Evolutionary conservation across 73 alveolate species (phyloP), one percentile per base, ranked within the genome.

Genomic region (Durusdinium trenchii): DNA sequence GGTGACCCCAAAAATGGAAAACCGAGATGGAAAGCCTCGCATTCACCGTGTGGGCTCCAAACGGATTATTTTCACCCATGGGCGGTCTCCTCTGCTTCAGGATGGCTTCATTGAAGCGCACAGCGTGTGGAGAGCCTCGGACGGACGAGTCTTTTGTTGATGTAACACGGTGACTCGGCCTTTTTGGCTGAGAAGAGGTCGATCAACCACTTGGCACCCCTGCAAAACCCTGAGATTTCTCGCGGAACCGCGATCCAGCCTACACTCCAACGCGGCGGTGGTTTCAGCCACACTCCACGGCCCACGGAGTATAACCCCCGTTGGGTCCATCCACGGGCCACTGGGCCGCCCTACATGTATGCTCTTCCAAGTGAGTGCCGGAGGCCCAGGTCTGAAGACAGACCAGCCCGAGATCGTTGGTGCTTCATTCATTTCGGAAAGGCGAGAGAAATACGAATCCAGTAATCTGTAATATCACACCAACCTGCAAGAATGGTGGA

Each of bases 301-400:
- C n/a, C n/a, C n/a, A n/a, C n/a, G n/a, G n/a, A n/a, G n/a, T n/a
- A n/a, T n/a, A n/a, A n/a, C n/a, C n/a, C n/a, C n/a, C n/a, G n/a
- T n/a, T n/a, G n/a, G n/a, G n/a, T n/a, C n/a, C n/a, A n/a, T n/a
- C n/a, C n/a, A n/a, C n/a, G n/a, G 28, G 28, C 64, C 9, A 54
- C 75, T 84, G 94, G 94, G 75, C 46, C 36, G n/a, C n/a, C 54
- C 54, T 47, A 71, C 96, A 67, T 26, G 83, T 64, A 38, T 89
- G 96, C 38, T 23, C 42, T 46, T 89, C 86, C 71, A 89, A 69
- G 79, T 89, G 86, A 4, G 96, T 86, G 16, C 86, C 86, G 23
- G 86, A 57, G 36, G 85, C 96, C 96, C 96, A 89, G 76, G 96
- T 89, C 96, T 86, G 69, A n/a, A n/a, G n/a, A n/a, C n/a, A n/a